These are phyloP conservation scores for Mycena vulgaris DNA, from an alignment of 768 basidiomycete genomes.

Conservation along the genomic window DNA sequence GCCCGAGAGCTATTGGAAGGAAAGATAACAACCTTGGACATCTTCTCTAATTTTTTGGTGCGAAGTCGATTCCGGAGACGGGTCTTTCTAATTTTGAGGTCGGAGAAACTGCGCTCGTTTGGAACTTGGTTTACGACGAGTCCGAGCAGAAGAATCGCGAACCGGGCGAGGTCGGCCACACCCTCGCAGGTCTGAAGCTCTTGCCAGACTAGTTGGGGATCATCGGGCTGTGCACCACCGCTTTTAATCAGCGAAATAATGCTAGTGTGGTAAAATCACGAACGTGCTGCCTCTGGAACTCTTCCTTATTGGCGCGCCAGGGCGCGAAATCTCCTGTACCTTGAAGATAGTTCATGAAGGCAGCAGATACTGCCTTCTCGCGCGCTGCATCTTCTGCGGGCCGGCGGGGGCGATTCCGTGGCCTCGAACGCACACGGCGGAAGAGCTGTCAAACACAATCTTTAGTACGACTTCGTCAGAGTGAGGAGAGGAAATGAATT, in stretches of 20 bases:
- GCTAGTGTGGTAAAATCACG: not conserved
- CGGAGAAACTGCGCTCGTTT: constrained; percentile 44
- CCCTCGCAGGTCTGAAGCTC: constrained; percentile 1
- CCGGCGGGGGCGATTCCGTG: too few relatives aligned
- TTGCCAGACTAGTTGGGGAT: constrained; percentile 42
- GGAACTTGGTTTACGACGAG: constrained; percentile 46
- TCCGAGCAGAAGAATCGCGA: constrained; percentile 41
- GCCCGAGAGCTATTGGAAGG: not conserved
- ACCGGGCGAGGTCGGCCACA: constrained; percentile 39
- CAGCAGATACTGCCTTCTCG: not conserved
- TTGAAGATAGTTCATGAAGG: not conserved
- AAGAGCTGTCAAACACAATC: too few relatives aligned
- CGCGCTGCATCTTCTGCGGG: too few relatives aligned
- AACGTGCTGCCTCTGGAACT: constrained; percentile 1
- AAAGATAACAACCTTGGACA: constrained; percentile 17
- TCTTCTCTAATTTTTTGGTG: constrained; percentile 19
- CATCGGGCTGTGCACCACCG: constrained; percentile 28
- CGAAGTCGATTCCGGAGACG: constrained; percentile 43
- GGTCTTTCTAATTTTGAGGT: constrained; percentile 48
- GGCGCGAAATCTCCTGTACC: not conserved
- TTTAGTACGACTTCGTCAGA: not conserved
- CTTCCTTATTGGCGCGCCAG: not conserved
- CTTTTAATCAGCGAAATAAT: not conserved
- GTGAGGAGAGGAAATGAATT: not conserved
- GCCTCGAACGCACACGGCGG: too few relatives aligned